Evolutionary conservation across 148 eudicot species (phyloP).

Genomic region (Rhododendron kiyosumense): DNA sequence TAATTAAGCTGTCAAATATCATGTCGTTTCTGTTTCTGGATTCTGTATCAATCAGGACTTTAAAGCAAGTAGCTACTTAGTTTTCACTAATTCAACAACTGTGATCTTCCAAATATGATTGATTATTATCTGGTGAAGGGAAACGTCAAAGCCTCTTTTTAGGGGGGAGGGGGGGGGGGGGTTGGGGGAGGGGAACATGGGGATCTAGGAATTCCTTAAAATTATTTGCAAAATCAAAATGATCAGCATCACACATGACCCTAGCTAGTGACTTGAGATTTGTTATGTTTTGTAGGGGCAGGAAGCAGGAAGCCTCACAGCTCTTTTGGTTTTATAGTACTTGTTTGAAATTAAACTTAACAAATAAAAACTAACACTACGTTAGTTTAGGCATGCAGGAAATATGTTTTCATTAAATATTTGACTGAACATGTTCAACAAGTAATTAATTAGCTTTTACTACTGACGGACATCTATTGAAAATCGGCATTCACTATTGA

Average conservation of each 20-base stretch:
- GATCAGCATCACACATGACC: not conserved
- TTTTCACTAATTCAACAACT: not conserved
- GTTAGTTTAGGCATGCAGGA: not conserved
- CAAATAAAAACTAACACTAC: not conserved
- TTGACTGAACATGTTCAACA: not conserved
- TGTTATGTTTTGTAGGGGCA: not conserved
- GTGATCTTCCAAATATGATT: not conserved
- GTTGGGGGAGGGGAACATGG: not conserved
- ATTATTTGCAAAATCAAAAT: too few relatives aligned
- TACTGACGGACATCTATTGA: not conserved
- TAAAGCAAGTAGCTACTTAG: too few relatives aligned
- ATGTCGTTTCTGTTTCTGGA: too few relatives aligned
- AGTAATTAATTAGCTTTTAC: not conserved
- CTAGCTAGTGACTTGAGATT: not conserved
- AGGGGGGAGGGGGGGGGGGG: too few relatives aligned
- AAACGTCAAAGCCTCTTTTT: not conserved
- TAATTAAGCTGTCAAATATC: too few relatives aligned
- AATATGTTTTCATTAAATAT: too few relatives aligned
- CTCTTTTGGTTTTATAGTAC: not conserved
- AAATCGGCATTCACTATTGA: not conserved
- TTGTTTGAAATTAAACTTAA: too few relatives aligned
- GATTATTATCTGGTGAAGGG: not conserved
- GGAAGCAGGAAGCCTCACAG: not conserved
- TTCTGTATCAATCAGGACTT: too few relatives aligned
- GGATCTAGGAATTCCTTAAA: not conserved